phyloP scores from a whole-genome alignment of 345 rosid genomes.

The Rhodomyrtus tomentosa region DNA sequence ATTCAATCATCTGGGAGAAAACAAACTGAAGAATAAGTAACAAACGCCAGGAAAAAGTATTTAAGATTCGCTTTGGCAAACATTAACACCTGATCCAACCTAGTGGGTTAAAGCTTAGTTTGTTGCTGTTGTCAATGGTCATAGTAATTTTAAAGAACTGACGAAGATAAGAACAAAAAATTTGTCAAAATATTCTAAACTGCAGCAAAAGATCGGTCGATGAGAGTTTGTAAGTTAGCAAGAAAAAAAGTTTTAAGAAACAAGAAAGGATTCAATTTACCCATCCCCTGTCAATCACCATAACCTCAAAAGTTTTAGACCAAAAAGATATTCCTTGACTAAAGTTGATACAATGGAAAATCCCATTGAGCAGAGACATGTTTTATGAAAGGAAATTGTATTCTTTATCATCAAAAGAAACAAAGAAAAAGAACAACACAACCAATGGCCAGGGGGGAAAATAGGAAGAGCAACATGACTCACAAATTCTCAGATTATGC shows the following conservation, averaged over 20 bases:
- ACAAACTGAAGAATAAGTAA: not conserved
- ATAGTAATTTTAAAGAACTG: not conserved
- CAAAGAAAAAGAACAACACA: not conserved
- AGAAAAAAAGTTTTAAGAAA: not conserved
- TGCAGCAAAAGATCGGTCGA: not conserved
- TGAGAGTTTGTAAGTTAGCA: too few species aligned
- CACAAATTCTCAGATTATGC: not conserved
- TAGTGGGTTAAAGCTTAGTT: not conserved
- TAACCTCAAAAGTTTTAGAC: not conserved
- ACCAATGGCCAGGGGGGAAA: not conserved
- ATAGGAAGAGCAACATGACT: not conserved
- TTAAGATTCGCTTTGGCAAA: not conserved
- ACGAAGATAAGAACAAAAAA: not conserved
- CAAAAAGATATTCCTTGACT: not conserved
- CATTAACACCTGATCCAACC: not conserved
- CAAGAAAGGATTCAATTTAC: not conserved
- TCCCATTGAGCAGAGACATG: not conserved
- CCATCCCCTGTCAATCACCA: not conserved
- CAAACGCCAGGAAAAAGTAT: not conserved
- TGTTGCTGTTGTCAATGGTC: not conserved
- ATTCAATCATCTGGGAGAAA: not conserved
- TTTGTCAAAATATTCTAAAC: fast-evolving
- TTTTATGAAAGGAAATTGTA: not conserved
- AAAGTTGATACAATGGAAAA: not conserved
- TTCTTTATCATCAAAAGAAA: not conserved